Base-by-base conservation (phyloP, 2,329 filamentous ascomycete species). In the Pyrenophora seminiperda region DNA sequence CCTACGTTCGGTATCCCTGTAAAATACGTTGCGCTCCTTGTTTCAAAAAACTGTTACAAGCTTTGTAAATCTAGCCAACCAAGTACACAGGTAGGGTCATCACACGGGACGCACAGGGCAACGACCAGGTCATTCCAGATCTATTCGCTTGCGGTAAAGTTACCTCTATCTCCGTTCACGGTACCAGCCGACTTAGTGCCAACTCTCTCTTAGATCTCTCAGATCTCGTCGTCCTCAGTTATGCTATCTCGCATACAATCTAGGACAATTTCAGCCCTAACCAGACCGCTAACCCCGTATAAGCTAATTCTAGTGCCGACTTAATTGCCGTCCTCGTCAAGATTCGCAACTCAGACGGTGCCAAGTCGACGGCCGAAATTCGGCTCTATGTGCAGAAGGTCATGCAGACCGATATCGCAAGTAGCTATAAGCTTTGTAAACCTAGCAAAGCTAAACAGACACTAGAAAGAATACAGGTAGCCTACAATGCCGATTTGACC, bases 131-230 rank as follows among this genome's bases (percentile, higher is more conserved):
- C 64, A 94, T 99, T 17, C 91, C 91, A 50, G 93, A 94, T 76
- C 85, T 99, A 58, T 97, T 93, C 74, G 94, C 94, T 67, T 97
- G 92, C 66, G 93, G 93, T 81, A 94, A 97, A 81, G 92, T 93
- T 63, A 94, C 93, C 66, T 97, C 91, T 75, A 94, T 97, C 67
- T 97, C 93, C 44, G 93, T 99, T 65, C 94, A 97, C 81, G 94
- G 94, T 72, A 94, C 94, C 67, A 99, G 97, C 83, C 90, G 94
- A 75, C 86, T 99, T 52, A 94, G 93, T 72, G 93, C 94, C 81
- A 97, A 97, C 84, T 99, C 93, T 41, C 89, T 99, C 19, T 88
- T 99, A 61, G 94, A 97, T n/a, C n/a, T n/a, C n/a, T n/a, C n/a
- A n/a, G n/a, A n/a, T 81, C 82, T 97, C 66, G 90, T 99, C 66